Evolutionary conservation across 2,329 filamentous ascomycete genomes (phyloP).

Genomic region (Tolypocladium ovalisporum): DNA sequence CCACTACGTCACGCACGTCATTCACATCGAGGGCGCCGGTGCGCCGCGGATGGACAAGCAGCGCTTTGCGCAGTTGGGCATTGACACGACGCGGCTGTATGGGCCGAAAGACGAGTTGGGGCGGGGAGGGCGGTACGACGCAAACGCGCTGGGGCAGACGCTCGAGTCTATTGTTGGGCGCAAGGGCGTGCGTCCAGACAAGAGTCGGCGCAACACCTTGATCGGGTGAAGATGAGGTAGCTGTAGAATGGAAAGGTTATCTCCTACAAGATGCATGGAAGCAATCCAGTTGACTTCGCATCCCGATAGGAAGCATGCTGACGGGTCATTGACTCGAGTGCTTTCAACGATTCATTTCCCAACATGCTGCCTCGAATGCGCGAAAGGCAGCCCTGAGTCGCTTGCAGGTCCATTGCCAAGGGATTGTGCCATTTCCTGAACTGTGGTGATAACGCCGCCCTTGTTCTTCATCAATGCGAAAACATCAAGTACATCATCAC

Average conservation of each 20-base stretch:
- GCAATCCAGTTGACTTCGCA: not conserved
- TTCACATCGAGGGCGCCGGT: slow-evolving; percentile 63
- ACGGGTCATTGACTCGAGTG: not conserved
- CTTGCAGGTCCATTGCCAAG: not conserved
- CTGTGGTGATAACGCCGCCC: not conserved
- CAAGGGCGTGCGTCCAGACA: slow-evolving; percentile 22
- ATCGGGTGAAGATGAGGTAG: slow-evolving; percentile 14
- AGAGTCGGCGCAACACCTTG: slow-evolving; percentile 34
- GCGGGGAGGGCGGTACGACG: slow-evolving; percentile 57
- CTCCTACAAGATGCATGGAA: not conserved
- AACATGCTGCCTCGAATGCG: not conserved
- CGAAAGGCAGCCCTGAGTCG: not conserved
- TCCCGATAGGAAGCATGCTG: not conserved
- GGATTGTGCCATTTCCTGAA: not conserved
- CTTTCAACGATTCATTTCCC: not conserved
- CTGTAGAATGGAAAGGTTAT: not conserved
- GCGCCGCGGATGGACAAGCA: slow-evolving; percentile 61
- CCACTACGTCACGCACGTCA: slow-evolving; percentile 70
- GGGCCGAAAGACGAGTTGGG: slow-evolving; percentile 43
- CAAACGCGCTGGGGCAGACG: slow-evolving; percentile 60
- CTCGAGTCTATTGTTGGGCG: slow-evolving; percentile 67
- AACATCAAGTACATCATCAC: slow-evolving; percentile 22
- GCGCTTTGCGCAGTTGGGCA: slow-evolving; percentile 53
- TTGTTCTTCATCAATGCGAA: slow-evolving; percentile 5
- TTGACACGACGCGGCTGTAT: slow-evolving; percentile 68